These are phyloP conservation scores for Leucogyrophana mollusca DNA, from an alignment of 768 basidiomycete genomes.

Conservation along the genomic window DNA sequence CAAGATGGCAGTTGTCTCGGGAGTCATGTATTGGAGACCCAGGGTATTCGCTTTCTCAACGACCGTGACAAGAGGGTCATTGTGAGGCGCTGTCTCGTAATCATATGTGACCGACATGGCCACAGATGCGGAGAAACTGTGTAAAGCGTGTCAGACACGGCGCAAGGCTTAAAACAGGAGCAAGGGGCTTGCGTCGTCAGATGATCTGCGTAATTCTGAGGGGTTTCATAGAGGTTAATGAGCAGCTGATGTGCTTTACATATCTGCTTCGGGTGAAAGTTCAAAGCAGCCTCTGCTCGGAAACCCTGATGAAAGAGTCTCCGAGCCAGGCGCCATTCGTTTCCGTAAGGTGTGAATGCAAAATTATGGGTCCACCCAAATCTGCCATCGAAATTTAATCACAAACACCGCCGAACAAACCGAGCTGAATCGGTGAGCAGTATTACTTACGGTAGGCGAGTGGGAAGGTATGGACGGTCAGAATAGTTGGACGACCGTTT, in stretches of 20 bases:
- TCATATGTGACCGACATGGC: conserved; percentile 20
- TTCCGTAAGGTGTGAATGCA: conserved; percentile 26
- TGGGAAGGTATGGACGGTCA: conserved; percentile 4
- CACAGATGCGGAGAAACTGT: conserved; percentile 17
- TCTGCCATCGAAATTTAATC: background rate
- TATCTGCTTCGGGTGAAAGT: conserved; percentile 16
- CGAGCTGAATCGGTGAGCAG: no score
- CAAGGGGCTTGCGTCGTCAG: conserved; percentile 1
- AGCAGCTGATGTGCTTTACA: conserved; percentile 8
- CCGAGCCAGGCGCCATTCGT: conserved; percentile 27
- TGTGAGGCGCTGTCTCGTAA: conserved; percentile 13
- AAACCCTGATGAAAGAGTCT: conserved; percentile 26
- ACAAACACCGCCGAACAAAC: no score
- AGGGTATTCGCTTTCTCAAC: conserved; percentile 12
- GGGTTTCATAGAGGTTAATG: conserved; percentile 8
- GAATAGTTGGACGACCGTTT: conserved; percentile 8
- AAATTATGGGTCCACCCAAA: conserved; percentile 2
- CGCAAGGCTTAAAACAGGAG: background rate
- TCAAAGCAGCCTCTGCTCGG: conserved; percentile 9
- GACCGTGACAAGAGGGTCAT: conserved; percentile 17
- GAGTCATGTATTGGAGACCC: conserved; percentile 9
- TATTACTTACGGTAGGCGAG: background rate
- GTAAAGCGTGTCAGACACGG: background rate
- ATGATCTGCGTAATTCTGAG: conserved; percentile 8
- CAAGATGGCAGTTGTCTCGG: conserved; percentile 18